Conservation (phyloP, 2,329 filamentous ascomycete genomes). For the Penicillium hesseltinei region DNA sequence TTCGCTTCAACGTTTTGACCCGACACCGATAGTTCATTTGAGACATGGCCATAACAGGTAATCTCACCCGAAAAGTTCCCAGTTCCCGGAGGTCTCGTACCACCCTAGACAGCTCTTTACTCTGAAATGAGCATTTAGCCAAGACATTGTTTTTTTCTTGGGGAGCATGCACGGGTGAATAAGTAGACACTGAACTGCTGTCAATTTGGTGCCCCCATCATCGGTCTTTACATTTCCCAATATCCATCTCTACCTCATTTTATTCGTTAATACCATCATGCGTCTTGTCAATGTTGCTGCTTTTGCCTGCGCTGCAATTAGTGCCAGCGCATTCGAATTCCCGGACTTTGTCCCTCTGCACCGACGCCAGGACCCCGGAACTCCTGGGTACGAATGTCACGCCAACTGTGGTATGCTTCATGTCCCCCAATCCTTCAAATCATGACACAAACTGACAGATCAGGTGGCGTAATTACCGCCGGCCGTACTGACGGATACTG, state of each 20-base stretch:
- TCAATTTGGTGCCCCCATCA: not conserved
- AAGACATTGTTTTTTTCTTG: not conserved
- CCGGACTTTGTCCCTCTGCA: slow-evolving; percentile 5
- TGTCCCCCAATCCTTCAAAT: not conserved
- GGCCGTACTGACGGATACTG: not conserved
- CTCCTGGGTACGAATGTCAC: slow-evolving; percentile 37
- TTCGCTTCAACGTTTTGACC: not conserved
- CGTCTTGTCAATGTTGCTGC: not conserved
- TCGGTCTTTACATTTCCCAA: not conserved
- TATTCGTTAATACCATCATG: not conserved
- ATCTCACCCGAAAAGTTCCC: not conserved
- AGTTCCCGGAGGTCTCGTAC: not conserved
- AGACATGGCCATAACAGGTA: not conserved
- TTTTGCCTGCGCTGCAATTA: slow-evolving; percentile 2
- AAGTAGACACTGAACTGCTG: not conserved
- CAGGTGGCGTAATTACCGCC: not conserved
- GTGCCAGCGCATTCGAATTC: not conserved
- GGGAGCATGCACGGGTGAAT: not conserved
- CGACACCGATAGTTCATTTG: not conserved
- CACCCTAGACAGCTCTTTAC: not conserved
- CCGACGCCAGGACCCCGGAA: slow-evolving; percentile 21
- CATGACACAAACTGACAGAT: not conserved
- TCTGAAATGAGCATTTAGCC: not conserved
- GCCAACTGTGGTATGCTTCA: slow-evolving; percentile 32
- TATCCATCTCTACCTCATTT: not conserved